Evolutionary conservation across 176 grass and related monocot species (phyloP).

Genomic region (Aegilops sharonensis): DNA sequence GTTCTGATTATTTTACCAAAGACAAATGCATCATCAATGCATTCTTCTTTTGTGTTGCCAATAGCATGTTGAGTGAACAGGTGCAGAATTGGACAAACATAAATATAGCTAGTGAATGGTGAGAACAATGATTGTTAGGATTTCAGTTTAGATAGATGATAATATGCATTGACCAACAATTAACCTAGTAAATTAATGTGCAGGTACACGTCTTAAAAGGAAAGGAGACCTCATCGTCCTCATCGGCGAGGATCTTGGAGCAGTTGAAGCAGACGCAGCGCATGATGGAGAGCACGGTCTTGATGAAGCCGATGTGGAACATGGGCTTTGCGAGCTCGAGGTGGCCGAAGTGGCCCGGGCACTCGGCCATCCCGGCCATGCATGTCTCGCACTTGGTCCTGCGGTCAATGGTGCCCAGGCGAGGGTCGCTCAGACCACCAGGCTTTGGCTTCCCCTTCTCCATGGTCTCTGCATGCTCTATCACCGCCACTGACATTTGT

Average conservation of each 20-base stretch:
- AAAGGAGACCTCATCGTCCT: conserved; percentile 35
- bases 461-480: conserved; percentile 92
- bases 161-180: not conserved
- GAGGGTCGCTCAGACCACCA: conserved; percentile 78
- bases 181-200: not conserved
- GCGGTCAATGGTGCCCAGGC: conserved; percentile 84
- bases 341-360: conserved; percentile 96
- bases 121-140: not conserved
- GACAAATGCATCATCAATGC: not conserved
- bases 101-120: not conserved
- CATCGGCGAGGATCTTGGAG: conserved; percentile 94
- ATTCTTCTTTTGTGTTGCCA: not conserved
- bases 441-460: conserved; percentile 89
- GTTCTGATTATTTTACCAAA: not conserved
- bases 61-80: not conserved
- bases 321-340: conserved; percentile 98
- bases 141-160: not conserved
- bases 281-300: conserved; percentile 94
- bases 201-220: not conserved
- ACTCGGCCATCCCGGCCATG: conserved; percentile 96
- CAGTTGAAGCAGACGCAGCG: conserved; percentile 99
- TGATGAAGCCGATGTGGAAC: conserved; percentile 95
- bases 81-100: not conserved
- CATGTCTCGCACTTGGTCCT: conserved; percentile 97
- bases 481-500: conserved; percentile 94